These are phyloP conservation scores for Hysterangium stoloniferum DNA, from an alignment of 768 basidiomycete genomes.

Conservation along the genomic window DNA sequence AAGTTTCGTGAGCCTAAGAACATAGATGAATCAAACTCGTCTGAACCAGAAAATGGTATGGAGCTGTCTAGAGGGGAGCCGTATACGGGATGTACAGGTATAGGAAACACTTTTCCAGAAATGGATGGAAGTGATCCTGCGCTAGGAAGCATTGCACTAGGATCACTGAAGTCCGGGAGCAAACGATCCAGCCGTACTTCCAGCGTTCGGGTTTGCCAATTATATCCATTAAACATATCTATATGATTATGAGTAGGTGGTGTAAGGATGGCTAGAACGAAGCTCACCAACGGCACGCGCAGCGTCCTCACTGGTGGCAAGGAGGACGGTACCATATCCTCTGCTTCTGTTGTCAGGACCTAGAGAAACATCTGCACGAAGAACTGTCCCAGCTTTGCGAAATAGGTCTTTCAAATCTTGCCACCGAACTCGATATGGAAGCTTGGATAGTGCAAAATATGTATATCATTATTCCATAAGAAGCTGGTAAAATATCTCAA, in stretches of 20 bases:
- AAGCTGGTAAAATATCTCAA: constrained; percentile 7
- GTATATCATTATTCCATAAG: constrained; percentile 9
- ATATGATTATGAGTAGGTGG: neutral
- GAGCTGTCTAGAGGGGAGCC: neutral
- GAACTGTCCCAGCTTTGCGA: constrained; percentile 85
- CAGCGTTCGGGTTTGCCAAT: constrained; percentile 90
- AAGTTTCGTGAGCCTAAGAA: constrained; percentile 40
- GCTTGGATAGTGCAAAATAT: constrained; percentile 34
- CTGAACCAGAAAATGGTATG: neutral
- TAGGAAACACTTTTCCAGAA: neutral
- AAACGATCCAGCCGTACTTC: constrained; percentile 89
- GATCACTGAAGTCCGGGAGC: constrained; percentile 51
- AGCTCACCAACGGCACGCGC: constrained; percentile 65
- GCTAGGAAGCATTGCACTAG: neutral
- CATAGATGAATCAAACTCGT: constrained; percentile 2
- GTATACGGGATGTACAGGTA: constrained; percentile 1
- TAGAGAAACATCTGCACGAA: constrained; percentile 70
- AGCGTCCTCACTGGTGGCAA: constrained; percentile 92
- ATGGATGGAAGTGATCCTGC: neutral
- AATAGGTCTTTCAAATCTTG: constrained; percentile 99
- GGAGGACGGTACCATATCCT: constrained; percentile 90
- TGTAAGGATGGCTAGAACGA: neutral
- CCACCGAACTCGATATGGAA: constrained; percentile 97
- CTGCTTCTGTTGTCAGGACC: constrained; percentile 87
- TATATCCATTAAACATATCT: constrained; percentile 93